Evolutionary conservation across 371 early-diverging fungal species (phyloP), one percentile per base, ranked within the genome.

Genomic region (Actinomortierella ambigua): DNA sequence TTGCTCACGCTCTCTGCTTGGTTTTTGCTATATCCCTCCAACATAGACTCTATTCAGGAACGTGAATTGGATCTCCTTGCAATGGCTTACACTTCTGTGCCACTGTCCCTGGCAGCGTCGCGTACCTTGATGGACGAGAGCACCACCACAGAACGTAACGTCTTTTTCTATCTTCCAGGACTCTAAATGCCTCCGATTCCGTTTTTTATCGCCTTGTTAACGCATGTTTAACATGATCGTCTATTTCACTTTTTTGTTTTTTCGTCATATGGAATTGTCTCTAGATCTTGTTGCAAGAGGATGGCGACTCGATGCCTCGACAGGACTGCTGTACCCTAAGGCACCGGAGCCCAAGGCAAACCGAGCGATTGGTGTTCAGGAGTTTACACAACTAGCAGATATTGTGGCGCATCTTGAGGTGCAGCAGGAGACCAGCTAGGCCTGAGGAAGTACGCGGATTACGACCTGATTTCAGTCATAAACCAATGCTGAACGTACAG

Each of bases 361-460:
- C 53, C 57, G 73, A 1, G 3, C 66, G 6, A 54, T 71, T 34
- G 73, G 73, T 18, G 48, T 71, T 17, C 55, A 58, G 44, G 73
- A 71, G 55, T 61, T 71, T 62, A 62, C 66, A 22, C 61, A 71
- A 34, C 27, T 71, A 44, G 73, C 73, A 1, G 73, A 71, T 41
- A 59, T 71, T 1, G 73, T 71, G 34, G 73, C 66, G 18, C 73
- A 71, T 51, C 62, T 71, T 61, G 66, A 71, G 23, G 66, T 71
- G 41, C 65, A 55, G 55, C 73, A 71, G 26, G 73, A 71, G 14
- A 40, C 73, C 17, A 53, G 60, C 15, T 64, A 50, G 59, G 17
- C 4, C 17, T 5, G 4, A 46, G 8, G 17, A 46, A 34, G 34
- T n/a, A n/a, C n/a, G n/a, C n/a, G n/a, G n/a, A n/a, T n/a, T n/a